Evolutionary conservation across 306 rosid genomes (phyloP).

Genomic region (Quercus aquifolioides): DNA sequence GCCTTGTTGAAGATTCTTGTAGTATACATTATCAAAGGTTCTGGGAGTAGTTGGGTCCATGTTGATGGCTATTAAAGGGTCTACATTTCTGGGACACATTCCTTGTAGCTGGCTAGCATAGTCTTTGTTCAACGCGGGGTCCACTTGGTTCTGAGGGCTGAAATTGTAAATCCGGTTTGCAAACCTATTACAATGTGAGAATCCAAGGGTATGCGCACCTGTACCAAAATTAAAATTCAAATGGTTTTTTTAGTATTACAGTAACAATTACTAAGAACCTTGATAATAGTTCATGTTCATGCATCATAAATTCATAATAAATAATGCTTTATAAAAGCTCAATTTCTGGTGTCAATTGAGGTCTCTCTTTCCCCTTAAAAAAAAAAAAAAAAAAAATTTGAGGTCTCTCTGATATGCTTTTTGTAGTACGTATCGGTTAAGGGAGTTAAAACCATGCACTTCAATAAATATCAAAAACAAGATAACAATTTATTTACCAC

Average conservation of each 20-base stretch:
- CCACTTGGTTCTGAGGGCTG: conserved; percentile 37
- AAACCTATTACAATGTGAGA: conserved; percentile 62
- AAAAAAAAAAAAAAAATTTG: too few species aligned
- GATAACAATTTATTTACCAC: too few species aligned
- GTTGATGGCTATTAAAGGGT: conserved; percentile 63
- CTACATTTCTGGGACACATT: conserved; percentile 61
- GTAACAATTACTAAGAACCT: too few species aligned
- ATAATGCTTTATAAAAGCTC: too few species aligned
- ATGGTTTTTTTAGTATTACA: background rate
- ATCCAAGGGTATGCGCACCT: conserved; percentile 83
- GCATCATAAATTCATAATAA: background rate
- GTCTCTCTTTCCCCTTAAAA: too few species aligned
- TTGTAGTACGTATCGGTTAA: too few species aligned
- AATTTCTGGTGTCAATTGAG: too few species aligned
- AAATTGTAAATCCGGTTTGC: conserved; percentile 48
- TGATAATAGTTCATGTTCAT: background rate
- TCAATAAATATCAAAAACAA: background rate
- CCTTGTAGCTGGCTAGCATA: conserved; percentile 40
- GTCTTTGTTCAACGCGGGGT: conserved; percentile 37
- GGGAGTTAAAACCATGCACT: background rate
- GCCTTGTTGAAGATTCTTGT: conserved; percentile 56
- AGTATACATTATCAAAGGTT: conserved; percentile 53
- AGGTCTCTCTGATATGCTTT: too few species aligned
- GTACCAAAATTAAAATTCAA: conserved; percentile 7
- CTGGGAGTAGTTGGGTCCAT: conserved; percentile 79